phyloP scores from a whole-genome alignment of 2,329 filamentous ascomycete genomes.

The Trichoderma semiorbis region DNA sequence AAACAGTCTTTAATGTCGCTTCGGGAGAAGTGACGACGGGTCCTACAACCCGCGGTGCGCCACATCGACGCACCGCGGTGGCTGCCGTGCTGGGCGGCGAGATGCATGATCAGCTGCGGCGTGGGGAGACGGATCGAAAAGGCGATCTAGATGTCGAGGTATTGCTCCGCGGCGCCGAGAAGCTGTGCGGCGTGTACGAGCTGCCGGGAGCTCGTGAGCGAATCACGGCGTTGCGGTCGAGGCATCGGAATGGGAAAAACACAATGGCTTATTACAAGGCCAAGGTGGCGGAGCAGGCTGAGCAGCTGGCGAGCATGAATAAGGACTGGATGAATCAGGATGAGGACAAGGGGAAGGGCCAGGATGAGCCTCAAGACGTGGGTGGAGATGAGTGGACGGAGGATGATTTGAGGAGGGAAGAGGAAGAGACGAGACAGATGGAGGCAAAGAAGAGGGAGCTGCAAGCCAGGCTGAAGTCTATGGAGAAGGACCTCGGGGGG shows the following conservation, averaged over 20 bases:
- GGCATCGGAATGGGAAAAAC: conserved; percentile 66
- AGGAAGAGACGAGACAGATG: conserved; percentile 60
- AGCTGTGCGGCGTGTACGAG: conserved; percentile 83
- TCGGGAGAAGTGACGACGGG: conserved; percentile 60
- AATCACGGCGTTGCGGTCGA: conserved; percentile 67
- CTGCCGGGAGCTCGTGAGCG: conserved; percentile 74
- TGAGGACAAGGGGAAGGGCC: conserved; percentile 50
- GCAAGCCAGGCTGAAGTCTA: conserved; percentile 48
- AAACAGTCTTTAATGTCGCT: conserved; percentile 64
- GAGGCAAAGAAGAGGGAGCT: conserved; percentile 56
- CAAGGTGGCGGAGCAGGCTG: conserved; percentile 71
- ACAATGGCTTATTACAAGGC: conserved; percentile 79
- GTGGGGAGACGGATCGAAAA: conserved; percentile 47
- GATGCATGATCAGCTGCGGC: conserved; percentile 74
- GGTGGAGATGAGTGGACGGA: conserved; percentile 56
- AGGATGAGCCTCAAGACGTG: conserved; percentile 47
- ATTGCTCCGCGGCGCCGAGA: conserved; percentile 81
- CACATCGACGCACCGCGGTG: conserved; percentile 75
- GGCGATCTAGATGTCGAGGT: conserved; percentile 84
- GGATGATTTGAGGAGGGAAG: conserved; percentile 65
- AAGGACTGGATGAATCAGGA: conserved; percentile 52
- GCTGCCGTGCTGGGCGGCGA: conserved; percentile 85
- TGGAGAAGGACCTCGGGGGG: conserved; percentile 56
- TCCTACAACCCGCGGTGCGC: conserved; percentile 44
- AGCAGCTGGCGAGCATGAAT: conserved; percentile 71